Evolutionary conservation across 345 rosid species (phyloP).

Genomic region (Cochlearia excelsa): DNA sequence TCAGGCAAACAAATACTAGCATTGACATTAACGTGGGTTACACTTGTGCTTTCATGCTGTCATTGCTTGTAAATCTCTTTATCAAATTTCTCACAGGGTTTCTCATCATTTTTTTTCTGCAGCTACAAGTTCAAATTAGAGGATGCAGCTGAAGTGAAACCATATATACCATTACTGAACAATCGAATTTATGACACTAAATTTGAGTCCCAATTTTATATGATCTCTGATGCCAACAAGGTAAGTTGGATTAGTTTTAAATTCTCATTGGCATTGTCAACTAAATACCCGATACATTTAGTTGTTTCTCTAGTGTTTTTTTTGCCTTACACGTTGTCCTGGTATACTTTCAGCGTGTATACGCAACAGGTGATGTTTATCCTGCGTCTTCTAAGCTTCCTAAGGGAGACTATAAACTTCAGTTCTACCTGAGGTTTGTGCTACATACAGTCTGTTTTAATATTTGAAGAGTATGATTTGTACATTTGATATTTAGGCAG

Average conservation of each 20-base stretch:
- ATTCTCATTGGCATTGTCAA: constrained; percentile 13
- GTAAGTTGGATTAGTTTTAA: constrained; percentile 38
- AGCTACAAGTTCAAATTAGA: constrained; percentile 95
- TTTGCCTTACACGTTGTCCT: constrained; percentile 19
- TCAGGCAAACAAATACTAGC: constrained; percentile 91
- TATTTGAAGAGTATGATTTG: constrained; percentile 15
- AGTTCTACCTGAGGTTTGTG: constrained; percentile 67
- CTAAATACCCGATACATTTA: constrained; percentile 6
- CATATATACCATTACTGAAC: constrained; percentile 81
- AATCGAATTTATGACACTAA: constrained; percentile 93
- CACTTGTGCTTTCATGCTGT: constrained; percentile 19
- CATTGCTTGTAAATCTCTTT: constrained; percentile 18
- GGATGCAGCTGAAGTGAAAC: constrained; percentile 86
- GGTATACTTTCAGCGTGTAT: constrained; percentile 58
- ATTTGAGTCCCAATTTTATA: constrained; percentile 94
- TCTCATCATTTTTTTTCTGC: constrained; percentile 33
- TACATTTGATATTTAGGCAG: not conserved
- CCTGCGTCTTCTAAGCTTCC: constrained; percentile 78
- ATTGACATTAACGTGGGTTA: constrained; percentile 73
- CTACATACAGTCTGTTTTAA: constrained; percentile 10
- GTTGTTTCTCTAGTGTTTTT: constrained; percentile 9
- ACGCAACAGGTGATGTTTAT: constrained; percentile 85
- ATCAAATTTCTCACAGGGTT: constrained; percentile 1
- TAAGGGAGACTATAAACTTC: constrained; percentile 88
- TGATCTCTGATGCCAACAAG: constrained; percentile 93